Conservation (phyloP, 148 eudicot genomes). For the Simmondsia chinensis region DNA sequence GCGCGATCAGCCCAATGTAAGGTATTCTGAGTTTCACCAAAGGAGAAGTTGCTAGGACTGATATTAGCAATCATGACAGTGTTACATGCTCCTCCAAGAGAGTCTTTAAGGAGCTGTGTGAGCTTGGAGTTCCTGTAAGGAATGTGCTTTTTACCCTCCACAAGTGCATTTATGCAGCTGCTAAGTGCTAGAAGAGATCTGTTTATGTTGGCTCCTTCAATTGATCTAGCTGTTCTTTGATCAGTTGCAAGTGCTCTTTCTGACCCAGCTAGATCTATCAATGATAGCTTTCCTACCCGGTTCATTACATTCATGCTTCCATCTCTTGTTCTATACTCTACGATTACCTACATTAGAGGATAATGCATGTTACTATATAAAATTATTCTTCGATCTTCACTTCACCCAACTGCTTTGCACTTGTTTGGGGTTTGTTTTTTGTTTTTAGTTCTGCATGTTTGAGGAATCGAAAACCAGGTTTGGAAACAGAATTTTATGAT, state of each 20-base stretch:
- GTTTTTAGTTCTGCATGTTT: neutral
- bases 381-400: neutral
- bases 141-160: conserved; percentile 88
- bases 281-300: conserved; percentile 73
- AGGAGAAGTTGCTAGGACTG: conserved; percentile 67
- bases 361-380: neutral
- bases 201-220: conserved; percentile 86
- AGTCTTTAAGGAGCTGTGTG: conserved; percentile 89
- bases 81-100: conserved; percentile 82
- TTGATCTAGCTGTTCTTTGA: conserved; percentile 72
- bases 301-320: conserved; percentile 37
- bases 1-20: conserved; percentile 98
- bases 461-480: neutral
- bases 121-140: conserved; percentile 89
- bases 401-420: neutral
- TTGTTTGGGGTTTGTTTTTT: neutral
- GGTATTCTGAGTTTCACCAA: conserved; percentile 88
- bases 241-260: conserved; percentile 89
- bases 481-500: no score
- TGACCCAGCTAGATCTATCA: conserved; percentile 83
- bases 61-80: conserved; percentile 90
- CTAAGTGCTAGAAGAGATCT: conserved; percentile 80
- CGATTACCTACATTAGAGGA: conserved; percentile 37
- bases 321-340: conserved; percentile 62
- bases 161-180: conserved; percentile 90